These are phyloP conservation scores for Aureobasidium sp. DNA, from an alignment of 2,329 filamentous ascomycete genomes.

Conservation along the genomic window DNA sequence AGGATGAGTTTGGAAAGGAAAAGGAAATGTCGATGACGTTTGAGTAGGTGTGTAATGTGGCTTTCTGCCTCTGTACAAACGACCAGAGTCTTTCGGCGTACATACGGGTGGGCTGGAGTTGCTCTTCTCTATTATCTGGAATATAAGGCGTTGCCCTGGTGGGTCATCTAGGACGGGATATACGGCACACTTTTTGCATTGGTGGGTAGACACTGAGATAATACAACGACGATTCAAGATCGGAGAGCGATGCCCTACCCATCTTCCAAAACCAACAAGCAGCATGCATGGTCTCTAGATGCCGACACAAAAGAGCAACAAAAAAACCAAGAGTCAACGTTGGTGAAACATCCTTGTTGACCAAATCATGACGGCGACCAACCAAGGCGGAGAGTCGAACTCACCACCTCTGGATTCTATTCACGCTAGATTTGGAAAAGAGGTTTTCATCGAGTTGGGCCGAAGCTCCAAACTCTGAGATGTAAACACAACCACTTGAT, in stretches of 20 bases:
- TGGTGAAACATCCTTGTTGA: neutral
- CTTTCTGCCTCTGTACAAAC: neutral
- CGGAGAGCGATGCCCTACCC: neutral
- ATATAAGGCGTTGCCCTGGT: neutral
- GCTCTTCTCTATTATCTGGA: neutral
- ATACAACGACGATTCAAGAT: neutral
- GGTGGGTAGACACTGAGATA: neutral
- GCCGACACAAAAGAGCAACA: neutral
- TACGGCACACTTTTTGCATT: neutral
- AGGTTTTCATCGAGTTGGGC: neutral
- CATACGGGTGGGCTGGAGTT: neutral
- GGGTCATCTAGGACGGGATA: neutral
- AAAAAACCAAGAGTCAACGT: neutral
- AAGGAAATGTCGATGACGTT: conserved; percentile 44
- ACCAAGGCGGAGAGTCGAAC: neutral
- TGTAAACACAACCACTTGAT: neutral
- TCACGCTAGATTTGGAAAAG: neutral
- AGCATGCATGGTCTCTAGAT: neutral
- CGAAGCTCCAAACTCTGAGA: neutral
- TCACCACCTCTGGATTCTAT: neutral
- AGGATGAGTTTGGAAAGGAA: conserved; percentile 39
- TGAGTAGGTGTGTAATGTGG: conserved; percentile 22
- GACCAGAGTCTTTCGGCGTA: neutral
- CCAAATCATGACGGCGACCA: neutral
- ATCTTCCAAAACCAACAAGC: neutral